Conservation (phyloP, 768 basidiomycete species). For the Pulveroboletus sp. region DNA sequence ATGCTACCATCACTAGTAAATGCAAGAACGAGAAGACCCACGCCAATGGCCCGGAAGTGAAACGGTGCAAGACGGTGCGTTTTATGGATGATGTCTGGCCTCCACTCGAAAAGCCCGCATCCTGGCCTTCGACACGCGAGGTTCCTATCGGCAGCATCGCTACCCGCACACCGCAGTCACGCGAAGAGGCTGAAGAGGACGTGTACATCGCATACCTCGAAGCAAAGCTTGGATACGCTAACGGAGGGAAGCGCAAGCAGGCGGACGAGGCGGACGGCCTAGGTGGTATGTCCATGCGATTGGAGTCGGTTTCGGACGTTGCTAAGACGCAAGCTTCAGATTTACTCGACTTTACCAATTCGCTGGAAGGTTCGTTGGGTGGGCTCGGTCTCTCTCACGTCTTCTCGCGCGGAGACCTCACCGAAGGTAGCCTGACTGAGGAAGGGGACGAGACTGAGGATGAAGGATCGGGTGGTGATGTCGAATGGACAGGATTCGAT, state of each 20-base stretch:
- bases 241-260: constrained; percentile 41
- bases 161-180: constrained; percentile 26
- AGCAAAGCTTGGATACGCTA: constrained; percentile 58
- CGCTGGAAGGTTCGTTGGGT: constrained; percentile 11
- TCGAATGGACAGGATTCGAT: constrained; percentile 40
- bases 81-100: constrained; percentile 17
- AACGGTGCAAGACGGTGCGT: constrained; percentile 43
- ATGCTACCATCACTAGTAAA: constrained; percentile 32
- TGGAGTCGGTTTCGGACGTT: neutral
- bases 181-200: constrained; percentile 67
- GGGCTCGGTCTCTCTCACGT: neutral
- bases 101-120: constrained; percentile 34
- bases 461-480: constrained; percentile 21
- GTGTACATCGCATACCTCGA: constrained; percentile 84
- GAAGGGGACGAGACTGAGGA: constrained; percentile 11
- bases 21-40: constrained; percentile 42
- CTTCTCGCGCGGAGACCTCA: neutral
- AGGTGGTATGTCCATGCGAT: constrained; percentile 53
- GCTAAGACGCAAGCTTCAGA: constrained; percentile 34
- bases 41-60: constrained; percentile 38
- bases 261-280: constrained; percentile 72
- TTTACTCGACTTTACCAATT: constrained; percentile 49
- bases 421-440: neutral
- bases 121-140: constrained; percentile 14
- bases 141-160: neutral